Conservation (phyloP, 2,329 filamentous ascomycete genomes). For the Hypoxylon sp. region DNA sequence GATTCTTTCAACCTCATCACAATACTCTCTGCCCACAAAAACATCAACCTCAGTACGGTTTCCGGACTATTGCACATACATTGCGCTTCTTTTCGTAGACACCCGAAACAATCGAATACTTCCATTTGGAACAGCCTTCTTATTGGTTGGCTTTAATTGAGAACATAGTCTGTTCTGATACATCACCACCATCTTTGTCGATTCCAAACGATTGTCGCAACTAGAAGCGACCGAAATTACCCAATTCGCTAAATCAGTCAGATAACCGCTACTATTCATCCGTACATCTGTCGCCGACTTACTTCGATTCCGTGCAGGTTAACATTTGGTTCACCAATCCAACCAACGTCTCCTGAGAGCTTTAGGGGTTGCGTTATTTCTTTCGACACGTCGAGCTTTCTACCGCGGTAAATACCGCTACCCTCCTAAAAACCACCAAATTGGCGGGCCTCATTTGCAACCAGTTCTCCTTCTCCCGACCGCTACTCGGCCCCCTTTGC, state of each 20-base stretch:
- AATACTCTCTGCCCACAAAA: constrained; percentile 23
- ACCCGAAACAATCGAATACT: constrained; percentile 2
- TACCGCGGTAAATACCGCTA: constrained; percentile 51
- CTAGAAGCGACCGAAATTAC: constrained; percentile 17
- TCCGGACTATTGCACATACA: constrained; percentile 9
- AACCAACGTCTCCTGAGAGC: constrained; percentile 21
- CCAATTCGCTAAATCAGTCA: neutral
- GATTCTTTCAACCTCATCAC: constrained; percentile 30
- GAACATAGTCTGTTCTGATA: constrained; percentile 12
- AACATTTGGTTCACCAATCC: constrained; percentile 14
- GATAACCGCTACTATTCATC: constrained; percentile 7
- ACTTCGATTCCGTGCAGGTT: constrained; percentile 7
- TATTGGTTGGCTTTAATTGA: neutral
- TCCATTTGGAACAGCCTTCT: neutral
- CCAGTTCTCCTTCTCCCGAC: constrained; percentile 82
- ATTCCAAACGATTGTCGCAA: constrained; percentile 20
- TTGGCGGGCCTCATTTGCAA: constrained; percentile 87
- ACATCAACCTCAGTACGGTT: constrained; percentile 11
- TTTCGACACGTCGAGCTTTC: constrained; percentile 43
- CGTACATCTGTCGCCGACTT: constrained; percentile 9
- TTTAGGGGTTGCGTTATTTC: constrained; percentile 49
- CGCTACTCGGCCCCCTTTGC: constrained; percentile 91
- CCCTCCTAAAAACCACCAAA: constrained; percentile 75
- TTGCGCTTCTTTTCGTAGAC: constrained; percentile 9
- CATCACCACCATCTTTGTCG: constrained; percentile 19